Conservation (phyloP, 2,329 filamentous ascomycete genomes). For the Colletotrichum coccodes region DNA sequence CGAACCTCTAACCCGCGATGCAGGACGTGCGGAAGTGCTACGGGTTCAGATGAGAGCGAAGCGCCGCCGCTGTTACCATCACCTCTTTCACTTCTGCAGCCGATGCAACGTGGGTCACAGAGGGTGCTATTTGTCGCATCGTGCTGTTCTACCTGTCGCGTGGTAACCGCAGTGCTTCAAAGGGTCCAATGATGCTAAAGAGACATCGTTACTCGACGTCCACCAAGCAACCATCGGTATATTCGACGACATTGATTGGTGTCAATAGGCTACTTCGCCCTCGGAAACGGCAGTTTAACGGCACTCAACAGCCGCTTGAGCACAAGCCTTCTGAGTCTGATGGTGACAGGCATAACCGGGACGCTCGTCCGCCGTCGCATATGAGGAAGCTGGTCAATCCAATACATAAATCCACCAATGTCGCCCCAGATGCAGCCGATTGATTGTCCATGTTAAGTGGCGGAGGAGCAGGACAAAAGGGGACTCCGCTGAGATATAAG, state of each 20-base stretch:
- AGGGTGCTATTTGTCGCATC: neutral
- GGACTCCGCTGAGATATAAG: neutral
- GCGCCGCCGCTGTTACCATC: neutral
- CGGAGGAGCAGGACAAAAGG: neutral
- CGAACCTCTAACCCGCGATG: neutral
- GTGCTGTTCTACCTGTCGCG: too few species aligned
- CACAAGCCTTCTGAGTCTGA: rapidly evolving
- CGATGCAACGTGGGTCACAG: neutral
- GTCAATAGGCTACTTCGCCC: neutral
- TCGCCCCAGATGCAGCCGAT: neutral
- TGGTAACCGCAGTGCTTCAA: neutral
- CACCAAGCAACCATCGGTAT: neutral
- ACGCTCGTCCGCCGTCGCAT: too few species aligned
- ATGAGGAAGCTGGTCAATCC: too few species aligned
- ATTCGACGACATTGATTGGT: neutral
- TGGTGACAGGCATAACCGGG: too few species aligned
- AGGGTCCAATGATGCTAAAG: neutral
- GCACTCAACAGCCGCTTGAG: neutral
- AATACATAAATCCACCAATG: too few species aligned
- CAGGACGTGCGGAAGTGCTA: neutral
- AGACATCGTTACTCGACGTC: neutral
- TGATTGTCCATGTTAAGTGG: neutral
- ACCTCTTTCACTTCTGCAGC: neutral
- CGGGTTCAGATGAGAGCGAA: neutral
- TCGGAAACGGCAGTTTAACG: neutral